Evolutionary conservation across 148 eudicot genomes (phyloP).

Genomic region (Agrostemma githago): DNA sequence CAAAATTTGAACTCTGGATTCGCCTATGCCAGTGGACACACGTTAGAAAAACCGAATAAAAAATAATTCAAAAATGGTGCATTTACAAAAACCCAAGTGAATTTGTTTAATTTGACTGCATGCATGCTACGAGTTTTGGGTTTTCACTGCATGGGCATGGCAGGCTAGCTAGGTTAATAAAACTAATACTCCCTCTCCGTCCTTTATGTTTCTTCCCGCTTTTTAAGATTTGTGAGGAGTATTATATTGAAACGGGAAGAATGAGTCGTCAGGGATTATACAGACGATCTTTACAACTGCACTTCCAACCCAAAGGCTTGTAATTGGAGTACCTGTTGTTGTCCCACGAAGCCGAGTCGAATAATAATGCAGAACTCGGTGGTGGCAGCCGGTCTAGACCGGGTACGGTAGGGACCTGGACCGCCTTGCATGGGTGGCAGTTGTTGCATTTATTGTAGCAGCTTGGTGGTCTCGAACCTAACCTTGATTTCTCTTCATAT

Average conservation of each 20-base stretch:
- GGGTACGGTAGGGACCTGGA: slow-evolving; percentile 67
- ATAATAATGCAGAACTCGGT: slow-evolving; percentile 2
- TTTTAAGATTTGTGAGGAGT: too few relatives aligned
- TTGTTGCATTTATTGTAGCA: slow-evolving; percentile 93
- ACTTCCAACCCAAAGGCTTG: slow-evolving; percentile 96
- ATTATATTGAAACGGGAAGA: not conserved
- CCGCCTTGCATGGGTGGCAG: slow-evolving; percentile 90
- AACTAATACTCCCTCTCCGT: not conserved
- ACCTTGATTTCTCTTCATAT: slow-evolving; percentile 61
- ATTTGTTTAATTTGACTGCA: not conserved
- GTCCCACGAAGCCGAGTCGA: slow-evolving; percentile 25
- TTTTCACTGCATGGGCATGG: not conserved
- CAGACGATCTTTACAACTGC: slow-evolving; percentile 58
- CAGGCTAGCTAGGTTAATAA: not conserved
- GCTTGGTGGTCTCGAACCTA: slow-evolving; percentile 92
- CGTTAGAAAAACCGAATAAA: too few relatives aligned
- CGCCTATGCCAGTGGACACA: too few relatives aligned
- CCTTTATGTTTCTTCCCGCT: too few relatives aligned
- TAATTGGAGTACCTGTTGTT: slow-evolving; percentile 70
- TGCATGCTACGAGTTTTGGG: not conserved
- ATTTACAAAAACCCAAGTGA: not conserved
- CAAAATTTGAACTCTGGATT: too few relatives aligned
- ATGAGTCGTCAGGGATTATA: slow-evolving; percentile 47
- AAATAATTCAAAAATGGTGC: not conserved
- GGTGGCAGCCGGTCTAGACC: slow-evolving; percentile 31